Conservation (phyloP, 106 monocot genomes). For the Chionographis japonica region DNA sequence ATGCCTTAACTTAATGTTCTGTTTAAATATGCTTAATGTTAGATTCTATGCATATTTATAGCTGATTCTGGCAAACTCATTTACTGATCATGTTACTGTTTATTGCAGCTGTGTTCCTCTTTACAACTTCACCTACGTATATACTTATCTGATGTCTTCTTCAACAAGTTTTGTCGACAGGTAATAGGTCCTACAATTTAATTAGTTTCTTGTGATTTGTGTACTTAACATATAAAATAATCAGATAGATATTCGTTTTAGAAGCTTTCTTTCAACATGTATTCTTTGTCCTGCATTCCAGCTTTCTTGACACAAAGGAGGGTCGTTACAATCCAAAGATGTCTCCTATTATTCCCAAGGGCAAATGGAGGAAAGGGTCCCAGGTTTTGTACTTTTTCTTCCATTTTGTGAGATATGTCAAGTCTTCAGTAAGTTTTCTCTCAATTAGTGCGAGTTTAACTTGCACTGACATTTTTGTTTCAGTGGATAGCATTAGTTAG, state of each 20-base stretch:
- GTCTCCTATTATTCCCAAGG: constrained; percentile 66
- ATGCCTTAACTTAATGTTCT: too few species aligned
- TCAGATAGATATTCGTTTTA: neutral
- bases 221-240: too few species aligned
- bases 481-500: constrained; percentile 88
- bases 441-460: neutral
- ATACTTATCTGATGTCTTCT: constrained; percentile 85
- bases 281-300: constrained; percentile 10
- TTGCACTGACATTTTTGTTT: constrained; percentile 19
- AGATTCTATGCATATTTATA: neutral
- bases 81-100: constrained; percentile 5
- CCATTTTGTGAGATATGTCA: neutral
- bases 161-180: constrained; percentile 93
- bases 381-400: constrained; percentile 43
- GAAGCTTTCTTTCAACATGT: neutral
- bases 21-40: too few species aligned
- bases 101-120: constrained; percentile 88
- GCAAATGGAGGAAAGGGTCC: constrained; percentile 98
- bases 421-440: neutral
- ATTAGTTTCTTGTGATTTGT: too few species aligned
- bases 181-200: constrained; percentile 20
- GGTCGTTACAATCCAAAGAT: constrained; percentile 81
- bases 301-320: constrained; percentile 71
- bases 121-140: constrained; percentile 88
- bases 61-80: neutral